A percentile compares a stretch with the other conserved stretches of the same genome.
Evolutionary conservation across 768 basidiomycete genomes (phyloP).

Genomic region (Collybia nuda): DNA sequence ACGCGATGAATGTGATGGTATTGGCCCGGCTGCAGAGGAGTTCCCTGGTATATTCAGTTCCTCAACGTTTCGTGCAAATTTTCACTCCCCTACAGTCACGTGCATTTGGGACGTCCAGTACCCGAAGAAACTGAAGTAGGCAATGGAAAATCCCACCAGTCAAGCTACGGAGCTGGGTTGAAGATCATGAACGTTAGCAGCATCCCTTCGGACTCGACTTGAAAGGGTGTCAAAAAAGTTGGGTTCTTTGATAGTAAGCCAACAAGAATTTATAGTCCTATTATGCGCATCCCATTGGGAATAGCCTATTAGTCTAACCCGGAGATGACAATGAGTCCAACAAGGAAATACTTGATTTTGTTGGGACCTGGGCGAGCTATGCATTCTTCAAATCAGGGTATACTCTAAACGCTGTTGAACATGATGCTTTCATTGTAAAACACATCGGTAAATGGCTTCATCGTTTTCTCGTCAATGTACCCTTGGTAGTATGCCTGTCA

Average conservation of each 20-base stretch:
- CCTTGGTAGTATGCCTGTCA: too few species aligned
- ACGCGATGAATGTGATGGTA: constrained; percentile 18
- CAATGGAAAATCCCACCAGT: constrained; percentile 25
- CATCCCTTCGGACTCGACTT: constrained; percentile 26
- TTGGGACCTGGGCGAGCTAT: constrained; percentile 13
- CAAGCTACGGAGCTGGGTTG: constrained; percentile 27
- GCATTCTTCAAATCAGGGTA: constrained; percentile 12
- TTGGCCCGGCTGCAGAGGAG: constrained; percentile 19
- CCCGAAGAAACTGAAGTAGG: constrained; percentile 22
- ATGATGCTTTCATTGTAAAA: constrained; percentile 10
- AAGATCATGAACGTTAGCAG: constrained; percentile 25
- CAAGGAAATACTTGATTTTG: constrained; percentile 8
- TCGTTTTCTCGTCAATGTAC: too few species aligned
- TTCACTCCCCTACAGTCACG: constrained; percentile 12
- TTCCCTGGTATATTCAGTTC: constrained; percentile 1
- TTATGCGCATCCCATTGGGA: too few species aligned
- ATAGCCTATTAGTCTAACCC: constrained; percentile 6
- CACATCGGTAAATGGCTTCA: too few species aligned
- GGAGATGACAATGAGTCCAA: constrained; percentile 9
- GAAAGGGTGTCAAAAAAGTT: constrained; percentile 20
- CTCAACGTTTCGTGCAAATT: too few species aligned
- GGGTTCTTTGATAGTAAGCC: constrained; percentile 22
- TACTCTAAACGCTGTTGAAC: constrained; percentile 16
- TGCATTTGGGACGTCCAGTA: constrained; percentile 30
- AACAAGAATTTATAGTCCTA: too few species aligned